These are phyloP conservation scores for Sporothrix inflata DNA, from an alignment of 2,329 filamentous ascomycete genomes.

Conservation along the genomic window DNA sequence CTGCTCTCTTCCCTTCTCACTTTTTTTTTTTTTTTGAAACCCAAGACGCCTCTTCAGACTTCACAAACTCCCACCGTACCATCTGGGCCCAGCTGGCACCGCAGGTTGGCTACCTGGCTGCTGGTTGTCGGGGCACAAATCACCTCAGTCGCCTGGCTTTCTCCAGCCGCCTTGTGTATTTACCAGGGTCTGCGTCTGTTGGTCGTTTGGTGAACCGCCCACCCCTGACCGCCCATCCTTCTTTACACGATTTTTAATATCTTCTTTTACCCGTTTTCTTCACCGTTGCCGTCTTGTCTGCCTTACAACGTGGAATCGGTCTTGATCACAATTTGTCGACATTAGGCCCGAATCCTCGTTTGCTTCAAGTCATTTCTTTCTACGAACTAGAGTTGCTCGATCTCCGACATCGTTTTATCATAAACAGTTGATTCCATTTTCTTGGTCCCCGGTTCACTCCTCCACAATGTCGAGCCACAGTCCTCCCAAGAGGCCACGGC, in stretches of 20 bases:
- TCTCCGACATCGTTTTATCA: not conserved
- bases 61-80: not conserved
- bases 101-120: not conserved
- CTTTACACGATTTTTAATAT: not conserved
- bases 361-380: not conserved
- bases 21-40: not conserved
- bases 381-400: not conserved
- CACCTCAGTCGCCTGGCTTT: not conserved
- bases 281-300: too few relatives aligned
- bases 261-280: not conserved
- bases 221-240: not conserved
- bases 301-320: too few relatives aligned
- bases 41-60: not conserved
- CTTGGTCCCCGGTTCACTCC: not conserved
- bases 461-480: slow-evolving; percentile 35
- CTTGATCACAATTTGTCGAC: not conserved
- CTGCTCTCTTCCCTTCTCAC: not conserved
- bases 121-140: not conserved
- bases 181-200: not conserved
- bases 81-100: not conserved
- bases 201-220: not conserved
- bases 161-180: not conserved
- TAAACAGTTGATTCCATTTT: not conserved
- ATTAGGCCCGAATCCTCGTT: not conserved
- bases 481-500: slow-evolving; percentile 55